phyloP scores from a whole-genome alignment of 306 rosid genomes.

The Clitoria ternatea region DNA sequence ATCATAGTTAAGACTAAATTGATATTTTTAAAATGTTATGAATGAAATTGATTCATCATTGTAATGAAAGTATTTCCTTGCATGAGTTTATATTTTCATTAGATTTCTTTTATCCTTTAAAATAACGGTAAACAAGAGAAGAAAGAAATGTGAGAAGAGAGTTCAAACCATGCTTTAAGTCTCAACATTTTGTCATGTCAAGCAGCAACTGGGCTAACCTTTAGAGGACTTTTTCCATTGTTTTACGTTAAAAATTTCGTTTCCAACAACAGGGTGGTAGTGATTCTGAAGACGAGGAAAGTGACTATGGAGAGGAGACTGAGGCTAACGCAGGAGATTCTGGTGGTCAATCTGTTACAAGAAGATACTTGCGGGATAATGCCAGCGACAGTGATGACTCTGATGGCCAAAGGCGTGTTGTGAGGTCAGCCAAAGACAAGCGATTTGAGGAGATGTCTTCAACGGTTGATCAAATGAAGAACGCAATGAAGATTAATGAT shows the following conservation, averaged over 20 bases:
- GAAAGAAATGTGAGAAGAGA: neutral
- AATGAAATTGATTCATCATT: too few relatives aligned
- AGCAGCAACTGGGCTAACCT: too few relatives aligned
- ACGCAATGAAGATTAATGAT: constrained; percentile 94
- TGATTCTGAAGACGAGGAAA: constrained; percentile 74
- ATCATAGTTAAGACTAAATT: too few relatives aligned
- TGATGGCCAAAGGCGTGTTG: constrained; percentile 60
- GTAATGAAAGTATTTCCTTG: too few relatives aligned
- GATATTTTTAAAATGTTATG: too few relatives aligned
- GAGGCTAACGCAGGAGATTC: constrained; percentile 37
- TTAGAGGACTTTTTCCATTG: too few relatives aligned
- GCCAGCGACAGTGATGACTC: constrained; percentile 73
- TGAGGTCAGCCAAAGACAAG: constrained; percentile 83
- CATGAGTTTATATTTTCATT: too few relatives aligned
- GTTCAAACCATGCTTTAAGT: neutral
- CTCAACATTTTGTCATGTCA: too few relatives aligned
- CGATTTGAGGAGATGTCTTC: constrained; percentile 83
- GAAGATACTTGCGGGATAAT: constrained; percentile 37
- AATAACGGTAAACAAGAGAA: too few relatives aligned
- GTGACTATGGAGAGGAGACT: constrained; percentile 54
- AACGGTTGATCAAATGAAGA: constrained; percentile 89
- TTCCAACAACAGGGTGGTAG: constrained; percentile 53
- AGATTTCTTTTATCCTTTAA: too few relatives aligned
- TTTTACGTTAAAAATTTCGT: neutral
- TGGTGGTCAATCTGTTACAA: constrained; percentile 13